Conservation (phyloP, 1,284 basidiomycete species). For the Cystobasidium sp. region DNA sequence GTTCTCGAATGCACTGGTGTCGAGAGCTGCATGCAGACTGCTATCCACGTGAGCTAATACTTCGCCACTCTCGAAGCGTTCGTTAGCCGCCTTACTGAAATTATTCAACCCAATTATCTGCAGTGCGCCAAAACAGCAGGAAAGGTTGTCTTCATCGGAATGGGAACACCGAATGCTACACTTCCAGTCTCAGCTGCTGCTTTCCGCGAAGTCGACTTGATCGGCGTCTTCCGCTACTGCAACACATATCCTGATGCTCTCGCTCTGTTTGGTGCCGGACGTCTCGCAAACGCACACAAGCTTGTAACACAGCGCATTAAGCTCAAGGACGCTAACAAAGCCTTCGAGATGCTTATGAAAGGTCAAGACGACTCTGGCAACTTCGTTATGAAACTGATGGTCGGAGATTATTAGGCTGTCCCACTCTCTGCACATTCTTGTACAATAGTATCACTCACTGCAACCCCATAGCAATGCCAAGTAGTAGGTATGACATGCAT, state of each 20-base stretch:
- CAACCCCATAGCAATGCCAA: background rate
- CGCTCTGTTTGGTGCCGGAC: slow-evolving; percentile 69
- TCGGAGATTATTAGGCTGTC: slow-evolving; percentile 58
- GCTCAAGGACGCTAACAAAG: slow-evolving; percentile 68
- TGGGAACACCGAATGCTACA: slow-evolving; percentile 82
- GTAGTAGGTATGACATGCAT: background rate
- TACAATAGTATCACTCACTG: background rate
- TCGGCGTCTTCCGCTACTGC: slow-evolving; percentile 76
- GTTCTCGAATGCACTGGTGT: slow-evolving; percentile 96
- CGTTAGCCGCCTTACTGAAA: background rate
- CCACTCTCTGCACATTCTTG: background rate
- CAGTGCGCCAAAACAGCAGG: slow-evolving; percentile 81
- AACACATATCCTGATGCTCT: slow-evolving; percentile 86
- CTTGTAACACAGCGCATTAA: slow-evolving; percentile 80
- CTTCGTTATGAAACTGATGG: slow-evolving; percentile 84
- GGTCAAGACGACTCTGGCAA: slow-evolving; percentile 77
- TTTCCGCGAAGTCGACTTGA: slow-evolving; percentile 87
- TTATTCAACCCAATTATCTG: background rate
- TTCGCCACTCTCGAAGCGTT: background rate
- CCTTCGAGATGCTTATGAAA: slow-evolving; percentile 76
- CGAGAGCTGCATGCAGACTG: slow-evolving; percentile 62
- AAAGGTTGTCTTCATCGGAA: slow-evolving; percentile 89
- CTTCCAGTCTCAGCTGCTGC: slow-evolving; percentile 83
- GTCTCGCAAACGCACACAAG: slow-evolving; percentile 68
- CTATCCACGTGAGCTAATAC: slow-evolving; percentile 50